These are phyloP conservation scores for Chytridium lagenaria DNA, from an alignment of 371 early-diverging fungal species.

Conservation along the genomic window DNA sequence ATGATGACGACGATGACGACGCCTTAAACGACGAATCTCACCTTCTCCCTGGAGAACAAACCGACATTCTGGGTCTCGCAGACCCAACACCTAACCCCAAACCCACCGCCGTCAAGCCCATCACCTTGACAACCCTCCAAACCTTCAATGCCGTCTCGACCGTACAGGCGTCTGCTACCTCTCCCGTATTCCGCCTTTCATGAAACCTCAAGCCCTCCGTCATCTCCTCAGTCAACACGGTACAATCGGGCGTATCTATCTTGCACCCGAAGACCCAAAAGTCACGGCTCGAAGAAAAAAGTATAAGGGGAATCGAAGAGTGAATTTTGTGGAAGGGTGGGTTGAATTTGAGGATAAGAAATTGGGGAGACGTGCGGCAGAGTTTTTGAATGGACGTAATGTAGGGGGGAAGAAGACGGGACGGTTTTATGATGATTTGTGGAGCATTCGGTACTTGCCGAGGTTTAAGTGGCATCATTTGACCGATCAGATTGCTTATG, in stretches of 20 bases:
- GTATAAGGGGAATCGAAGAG: slow-evolving; percentile 52
- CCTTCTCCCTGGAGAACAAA: slow-evolving; percentile 27
- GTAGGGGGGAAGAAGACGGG: slow-evolving; percentile 88
- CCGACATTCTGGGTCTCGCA: slow-evolving; percentile 25
- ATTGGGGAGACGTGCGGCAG: slow-evolving; percentile 80
- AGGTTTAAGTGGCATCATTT: slow-evolving; percentile 96
- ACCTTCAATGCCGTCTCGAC: slow-evolving; percentile 73
- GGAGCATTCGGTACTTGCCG: slow-evolving; percentile 95
- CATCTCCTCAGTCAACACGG: slow-evolving; percentile 75
- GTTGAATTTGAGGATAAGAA: slow-evolving; percentile 93
- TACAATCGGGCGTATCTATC: slow-evolving; percentile 82
- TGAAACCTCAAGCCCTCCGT: slow-evolving; percentile 83
- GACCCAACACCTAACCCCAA: neutral
- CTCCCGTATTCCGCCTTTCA: slow-evolving; percentile 89
- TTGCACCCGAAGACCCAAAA: slow-evolving; percentile 75
- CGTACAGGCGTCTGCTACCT: slow-evolving; percentile 90
- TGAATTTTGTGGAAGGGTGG: slow-evolving; percentile 94
- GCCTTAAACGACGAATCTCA: slow-evolving; percentile 27
- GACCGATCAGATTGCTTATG: slow-evolving; percentile 82
- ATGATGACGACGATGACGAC: slow-evolving; percentile 39
- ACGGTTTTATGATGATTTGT: slow-evolving; percentile 88
- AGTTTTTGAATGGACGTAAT: slow-evolving; percentile 74
- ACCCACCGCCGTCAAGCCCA: slow-evolving; percentile 40
- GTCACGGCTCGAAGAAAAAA: slow-evolving; percentile 61
- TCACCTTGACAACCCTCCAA: slow-evolving; percentile 73